Evolutionary conservation across 495 filamentous ascomycete species (phyloP).

Genomic region (Penicillium riverlandense): DNA sequence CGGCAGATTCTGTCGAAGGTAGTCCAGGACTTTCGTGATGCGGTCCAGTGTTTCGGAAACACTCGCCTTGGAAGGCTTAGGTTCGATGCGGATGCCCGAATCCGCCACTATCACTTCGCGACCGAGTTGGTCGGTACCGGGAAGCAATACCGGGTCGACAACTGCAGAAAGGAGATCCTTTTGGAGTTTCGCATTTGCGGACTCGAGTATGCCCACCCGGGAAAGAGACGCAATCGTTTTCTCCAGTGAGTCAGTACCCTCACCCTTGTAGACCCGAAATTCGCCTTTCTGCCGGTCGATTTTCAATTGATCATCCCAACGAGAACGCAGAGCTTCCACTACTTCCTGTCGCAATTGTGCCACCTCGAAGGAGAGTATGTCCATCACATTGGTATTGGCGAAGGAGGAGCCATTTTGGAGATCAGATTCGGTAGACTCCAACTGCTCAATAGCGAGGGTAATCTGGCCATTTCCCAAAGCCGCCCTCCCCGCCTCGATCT

Average conservation of each 20-base stretch:
- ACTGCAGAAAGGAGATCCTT: conserved; percentile 23
- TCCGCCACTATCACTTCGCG: conserved; percentile 21
- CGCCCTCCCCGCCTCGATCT: conserved; percentile 39
- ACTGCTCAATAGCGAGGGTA: conserved; percentile 48
- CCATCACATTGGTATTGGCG: conserved; percentile 32
- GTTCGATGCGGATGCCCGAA: conserved; percentile 23
- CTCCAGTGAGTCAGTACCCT: conserved; percentile 21
- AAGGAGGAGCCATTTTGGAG: conserved; percentile 24
- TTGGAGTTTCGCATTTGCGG: conserved; percentile 27
- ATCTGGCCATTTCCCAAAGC: conserved; percentile 40
- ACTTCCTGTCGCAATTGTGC: conserved; percentile 26
- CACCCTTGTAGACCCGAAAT: conserved; percentile 39
- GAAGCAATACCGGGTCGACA: conserved; percentile 28
- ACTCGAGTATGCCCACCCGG: conserved; percentile 24
- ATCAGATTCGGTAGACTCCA: conserved; percentile 46
- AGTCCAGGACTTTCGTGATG: conserved; percentile 54
- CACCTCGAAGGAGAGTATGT: conserved; percentile 25
- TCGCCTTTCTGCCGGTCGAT: conserved; percentile 42
- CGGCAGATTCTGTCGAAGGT: conserved; percentile 60
- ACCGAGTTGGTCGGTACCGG: conserved; percentile 17
- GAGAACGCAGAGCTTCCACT: conserved; percentile 19
- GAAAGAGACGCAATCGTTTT: conserved; percentile 28
- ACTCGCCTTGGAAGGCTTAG: conserved; percentile 16
- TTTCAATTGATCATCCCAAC: conserved; percentile 47
- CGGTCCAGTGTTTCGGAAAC: conserved; percentile 33